These are phyloP conservation scores for Aspergillus glaucus DNA, from an alignment of 2,329 filamentous ascomycete species.

Conservation along the genomic window DNA sequence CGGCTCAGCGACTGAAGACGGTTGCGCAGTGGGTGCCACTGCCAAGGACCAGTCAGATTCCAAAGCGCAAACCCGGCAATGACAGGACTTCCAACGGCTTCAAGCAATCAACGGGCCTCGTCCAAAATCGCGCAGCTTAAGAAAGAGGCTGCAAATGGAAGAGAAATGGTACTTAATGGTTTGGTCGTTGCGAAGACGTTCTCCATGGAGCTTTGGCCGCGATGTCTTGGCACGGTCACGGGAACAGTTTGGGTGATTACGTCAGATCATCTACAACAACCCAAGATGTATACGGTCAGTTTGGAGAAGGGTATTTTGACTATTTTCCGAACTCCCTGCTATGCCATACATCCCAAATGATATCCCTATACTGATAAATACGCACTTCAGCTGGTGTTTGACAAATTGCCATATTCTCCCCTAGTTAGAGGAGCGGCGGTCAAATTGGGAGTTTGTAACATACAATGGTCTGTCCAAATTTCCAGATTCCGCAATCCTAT, in stretches of 20 bases:
- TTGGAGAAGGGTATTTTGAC: background rate
- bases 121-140: background rate
- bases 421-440: background rate
- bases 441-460: background rate
- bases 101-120: background rate
- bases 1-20: background rate
- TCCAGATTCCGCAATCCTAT: no score
- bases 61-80: background rate
- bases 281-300: background rate
- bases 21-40: conserved; percentile 4
- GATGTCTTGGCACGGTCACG: conserved; percentile 13
- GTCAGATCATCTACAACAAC: background rate
- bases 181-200: no score
- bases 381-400: background rate
- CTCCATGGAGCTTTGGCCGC: conserved; percentile 10
- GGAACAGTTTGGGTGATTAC: background rate
- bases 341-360: background rate
- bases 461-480: background rate
- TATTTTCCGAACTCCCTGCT: background rate
- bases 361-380: background rate
- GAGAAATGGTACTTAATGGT: background rate
- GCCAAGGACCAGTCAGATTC: background rate
- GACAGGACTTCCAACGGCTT: background rate
- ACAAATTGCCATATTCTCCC: background rate
- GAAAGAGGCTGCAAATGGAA: background rate